Conservation (phyloP, 2,329 filamentous ascomycete species). For the Alternaria sp. region DNA sequence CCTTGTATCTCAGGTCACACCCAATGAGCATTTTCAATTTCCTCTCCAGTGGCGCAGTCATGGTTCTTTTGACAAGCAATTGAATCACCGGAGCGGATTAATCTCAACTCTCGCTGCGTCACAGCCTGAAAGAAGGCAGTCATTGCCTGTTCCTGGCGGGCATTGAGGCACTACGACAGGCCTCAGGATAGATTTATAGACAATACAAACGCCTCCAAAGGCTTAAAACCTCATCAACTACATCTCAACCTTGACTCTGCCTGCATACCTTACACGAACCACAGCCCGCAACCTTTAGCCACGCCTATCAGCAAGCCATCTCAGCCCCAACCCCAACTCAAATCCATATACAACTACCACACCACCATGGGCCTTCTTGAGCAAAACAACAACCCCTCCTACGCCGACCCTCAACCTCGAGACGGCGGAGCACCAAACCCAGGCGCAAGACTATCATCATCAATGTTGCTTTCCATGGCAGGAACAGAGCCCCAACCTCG, state of each 20-base stretch:
- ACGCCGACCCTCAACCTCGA: slow-evolving; percentile 33
- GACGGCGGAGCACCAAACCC: slow-evolving; percentile 43
- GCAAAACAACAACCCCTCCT: slow-evolving; percentile 15
- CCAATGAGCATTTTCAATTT: slow-evolving; percentile 26
- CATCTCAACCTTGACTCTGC: slow-evolving; percentile 15
- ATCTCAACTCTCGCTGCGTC: slow-evolving; percentile 28
- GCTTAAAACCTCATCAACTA: slow-evolving; percentile 13
- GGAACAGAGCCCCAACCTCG: slow-evolving; percentile 32
- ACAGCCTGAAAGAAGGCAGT: slow-evolving; percentile 42
- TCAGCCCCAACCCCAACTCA: not conserved
- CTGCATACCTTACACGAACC: slow-evolving; percentile 12
- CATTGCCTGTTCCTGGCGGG: slow-evolving; percentile 31
- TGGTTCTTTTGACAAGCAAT: slow-evolving; percentile 16
- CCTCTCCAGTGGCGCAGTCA: slow-evolving; percentile 34
- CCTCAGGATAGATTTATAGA: slow-evolving; percentile 33
- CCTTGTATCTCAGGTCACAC: slow-evolving; percentile 30
- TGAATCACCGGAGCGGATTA: slow-evolving; percentile 24
- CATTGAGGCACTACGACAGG: slow-evolving; percentile 27
- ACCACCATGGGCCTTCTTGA: slow-evolving; percentile 24
- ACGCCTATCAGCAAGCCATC: slow-evolving; percentile 9
- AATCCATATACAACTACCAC: slow-evolving; percentile 8
- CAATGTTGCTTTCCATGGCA: slow-evolving; percentile 23
- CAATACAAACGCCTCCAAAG: slow-evolving; percentile 9
- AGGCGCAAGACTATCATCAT: slow-evolving; percentile 21
- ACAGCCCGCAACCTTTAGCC: slow-evolving; percentile 20